Evolutionary conservation across 257 asterid species (phyloP).

Genomic region (Solanum corneliomulleri): DNA sequence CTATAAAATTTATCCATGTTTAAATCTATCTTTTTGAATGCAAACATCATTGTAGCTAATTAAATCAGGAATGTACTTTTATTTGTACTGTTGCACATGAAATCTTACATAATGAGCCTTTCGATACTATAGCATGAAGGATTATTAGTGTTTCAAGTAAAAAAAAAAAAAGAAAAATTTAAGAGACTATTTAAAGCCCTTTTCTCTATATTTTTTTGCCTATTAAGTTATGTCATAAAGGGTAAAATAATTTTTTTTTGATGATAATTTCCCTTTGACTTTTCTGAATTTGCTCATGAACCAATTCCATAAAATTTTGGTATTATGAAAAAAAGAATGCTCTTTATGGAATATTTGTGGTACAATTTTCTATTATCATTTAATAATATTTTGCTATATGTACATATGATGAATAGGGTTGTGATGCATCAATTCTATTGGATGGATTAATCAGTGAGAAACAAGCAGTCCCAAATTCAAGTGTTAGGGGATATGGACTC

Average conservation of each 20-base stretch:
- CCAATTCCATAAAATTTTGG: background rate
- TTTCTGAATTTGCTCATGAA: background rate
- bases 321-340: background rate
- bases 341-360: background rate
- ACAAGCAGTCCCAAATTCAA: slow-evolving; percentile 27
- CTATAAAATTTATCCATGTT: accelerated
- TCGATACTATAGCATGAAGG: background rate
- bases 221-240: background rate
- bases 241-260: background rate
- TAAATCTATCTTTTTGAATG: too few relatives aligned
- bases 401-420: slow-evolving; percentile 21
- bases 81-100: background rate
- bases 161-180: too few relatives aligned
- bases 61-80: too few relatives aligned
- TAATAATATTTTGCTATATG: background rate
- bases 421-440: slow-evolving; percentile 52
- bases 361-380: too few relatives aligned
- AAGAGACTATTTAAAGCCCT: accelerated
- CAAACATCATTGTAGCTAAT: background rate
- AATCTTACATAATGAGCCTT: background rate
- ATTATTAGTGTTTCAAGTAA: background rate
- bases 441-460: slow-evolving; percentile 37
- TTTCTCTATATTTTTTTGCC: too few relatives aligned
- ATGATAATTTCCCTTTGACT: background rate
- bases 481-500: slow-evolving; percentile 41